phyloP scores from a whole-genome alignment of 805 yeast genomes.

The Kurtzmaniella cleridarum region DNA sequence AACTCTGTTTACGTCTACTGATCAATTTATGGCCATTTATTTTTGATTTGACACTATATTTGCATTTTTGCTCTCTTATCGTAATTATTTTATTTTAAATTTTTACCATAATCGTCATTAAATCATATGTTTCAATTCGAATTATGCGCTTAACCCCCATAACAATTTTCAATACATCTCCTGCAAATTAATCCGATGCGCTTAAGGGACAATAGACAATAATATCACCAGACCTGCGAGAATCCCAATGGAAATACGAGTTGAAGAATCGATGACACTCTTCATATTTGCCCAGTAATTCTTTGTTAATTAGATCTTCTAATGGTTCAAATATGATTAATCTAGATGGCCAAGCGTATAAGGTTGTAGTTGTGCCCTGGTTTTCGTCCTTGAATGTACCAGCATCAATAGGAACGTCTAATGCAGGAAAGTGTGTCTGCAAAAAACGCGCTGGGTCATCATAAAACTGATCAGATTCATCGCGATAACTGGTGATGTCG shows the following conservation, averaged over 20 bases:
- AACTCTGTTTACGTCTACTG: too few species aligned
- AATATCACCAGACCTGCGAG: constrained; percentile 72
- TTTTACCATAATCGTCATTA: too few species aligned
- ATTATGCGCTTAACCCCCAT: too few species aligned
- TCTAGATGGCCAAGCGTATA: constrained; percentile 64
- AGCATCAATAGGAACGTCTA: constrained; percentile 12
- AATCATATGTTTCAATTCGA: too few species aligned
- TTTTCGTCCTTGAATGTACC: constrained; percentile 16
- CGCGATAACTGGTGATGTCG: constrained; percentile 49
- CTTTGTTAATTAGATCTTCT: constrained; percentile 38
- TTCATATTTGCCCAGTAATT: constrained; percentile 38
- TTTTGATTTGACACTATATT: too few species aligned
- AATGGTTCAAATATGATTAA: constrained; percentile 68
- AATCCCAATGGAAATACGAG: constrained; percentile 81
- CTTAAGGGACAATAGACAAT: constrained; percentile 44
- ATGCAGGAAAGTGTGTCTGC: constrained; percentile 43
- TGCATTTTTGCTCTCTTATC: too few species aligned
- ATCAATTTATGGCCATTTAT: too few species aligned
- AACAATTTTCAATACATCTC: too few species aligned
- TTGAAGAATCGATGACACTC: constrained; percentile 63
- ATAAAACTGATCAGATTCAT: constrained; percentile 84
- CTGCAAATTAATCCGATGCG: too few species aligned
- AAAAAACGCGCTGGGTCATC: constrained; percentile 58
- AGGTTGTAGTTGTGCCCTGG: constrained; percentile 4
- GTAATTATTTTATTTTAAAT: too few species aligned